Evolutionary conservation across 1,139 yeast species (phyloP).

Genomic region (Zygosaccharomyces pseudobailii): DNA sequence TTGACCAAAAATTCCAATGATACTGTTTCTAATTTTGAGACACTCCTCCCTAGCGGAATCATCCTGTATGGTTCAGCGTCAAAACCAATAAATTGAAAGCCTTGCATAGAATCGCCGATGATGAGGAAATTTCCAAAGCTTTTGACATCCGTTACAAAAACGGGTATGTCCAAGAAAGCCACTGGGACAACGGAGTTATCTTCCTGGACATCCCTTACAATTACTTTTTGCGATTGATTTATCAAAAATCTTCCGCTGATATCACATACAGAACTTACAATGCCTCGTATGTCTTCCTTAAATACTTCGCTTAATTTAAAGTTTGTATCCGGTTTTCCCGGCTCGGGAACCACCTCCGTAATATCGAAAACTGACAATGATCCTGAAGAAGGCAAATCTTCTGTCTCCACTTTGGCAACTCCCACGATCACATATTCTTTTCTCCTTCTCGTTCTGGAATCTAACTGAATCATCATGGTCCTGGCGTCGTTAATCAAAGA

Average conservation of each 20-base stretch:
- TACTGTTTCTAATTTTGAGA: slow-evolving; percentile 53
- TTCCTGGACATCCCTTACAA: slow-evolving; percentile 74
- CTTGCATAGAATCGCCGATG: slow-evolving; percentile 76
- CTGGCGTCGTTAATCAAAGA: slow-evolving; percentile 48
- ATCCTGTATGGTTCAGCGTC: slow-evolving; percentile 94
- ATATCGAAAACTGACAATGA: slow-evolving; percentile 70
- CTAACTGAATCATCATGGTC: slow-evolving; percentile 34
- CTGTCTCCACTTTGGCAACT: slow-evolving; percentile 71
- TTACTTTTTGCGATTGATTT: slow-evolving; percentile 82
- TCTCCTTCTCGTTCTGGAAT: slow-evolving; percentile 50
- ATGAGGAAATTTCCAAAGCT: slow-evolving; percentile 74
- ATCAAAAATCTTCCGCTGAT: slow-evolving; percentile 80
- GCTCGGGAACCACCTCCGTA: slow-evolving; percentile 85
- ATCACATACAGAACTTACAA: slow-evolving; percentile 74
- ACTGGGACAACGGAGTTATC: slow-evolving; percentile 54
- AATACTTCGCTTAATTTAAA: slow-evolving; percentile 73
- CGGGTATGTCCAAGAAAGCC: slow-evolving; percentile 83
- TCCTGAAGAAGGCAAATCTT: slow-evolving; percentile 81
- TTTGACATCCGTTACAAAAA: slow-evolving; percentile 75
- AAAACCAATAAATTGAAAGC: slow-evolving; percentile 81
- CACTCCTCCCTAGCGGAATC: slow-evolving; percentile 73
- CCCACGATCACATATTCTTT: slow-evolving; percentile 77
- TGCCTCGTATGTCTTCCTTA: slow-evolving; percentile 77
- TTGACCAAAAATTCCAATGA: slow-evolving; percentile 67
- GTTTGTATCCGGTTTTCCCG: slow-evolving; percentile 79